Evolutionary conservation across 2,329 filamentous ascomycete species (phyloP), one percentile per base, ranked within the genome.

Genomic region (Fusarium coffeatum): DNA sequence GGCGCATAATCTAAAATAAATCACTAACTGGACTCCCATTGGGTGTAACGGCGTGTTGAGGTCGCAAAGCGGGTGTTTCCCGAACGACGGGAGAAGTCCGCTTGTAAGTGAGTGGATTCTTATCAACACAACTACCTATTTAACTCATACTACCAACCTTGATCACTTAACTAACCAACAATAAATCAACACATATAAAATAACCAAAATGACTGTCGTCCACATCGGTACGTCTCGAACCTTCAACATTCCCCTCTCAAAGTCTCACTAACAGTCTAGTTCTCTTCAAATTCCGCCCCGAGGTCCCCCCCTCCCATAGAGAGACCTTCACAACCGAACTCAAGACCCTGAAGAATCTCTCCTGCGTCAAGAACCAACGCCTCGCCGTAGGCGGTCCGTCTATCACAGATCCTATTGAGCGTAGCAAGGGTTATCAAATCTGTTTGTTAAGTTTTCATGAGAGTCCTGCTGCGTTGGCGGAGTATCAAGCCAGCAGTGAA

Each of bases 301-400:
- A 83, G 22, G 79, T 85, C 13, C 74, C 79, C 3, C 59, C 78
- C 10, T 77, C 79, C 12, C 82, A 86, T 61, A 83, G 82, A 53
- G 74, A 80, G 4, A 80, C 74, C 1, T 87, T 87, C 45, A 78
- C 84, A 27, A 68, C 65, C 0, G 82, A 87, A 60, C 77, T 87
- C 8, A 85, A 83, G 62, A 81, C 80, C 1, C 79, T 88, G n/a
- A 85, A 84, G 45, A 57, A 73, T 5, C 76, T 88, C 5, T 64
- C 84, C 0, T 86, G 82, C 42, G 85, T 88, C 23, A 81, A 85
- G 50, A 73, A 82, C 15, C 78, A 82, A n/a, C 80, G 81, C 3
- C 80, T 88, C 1, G 72, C 85, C 1, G 85, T 87, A 7, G 86
- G 86, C 0, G 84, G 86, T 0, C 85, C 85, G 0, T 86, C 85